Evolutionary conservation across 1,284 basidiomycete species (phyloP).

Genomic region (Boletellus deceptivus): DNA sequence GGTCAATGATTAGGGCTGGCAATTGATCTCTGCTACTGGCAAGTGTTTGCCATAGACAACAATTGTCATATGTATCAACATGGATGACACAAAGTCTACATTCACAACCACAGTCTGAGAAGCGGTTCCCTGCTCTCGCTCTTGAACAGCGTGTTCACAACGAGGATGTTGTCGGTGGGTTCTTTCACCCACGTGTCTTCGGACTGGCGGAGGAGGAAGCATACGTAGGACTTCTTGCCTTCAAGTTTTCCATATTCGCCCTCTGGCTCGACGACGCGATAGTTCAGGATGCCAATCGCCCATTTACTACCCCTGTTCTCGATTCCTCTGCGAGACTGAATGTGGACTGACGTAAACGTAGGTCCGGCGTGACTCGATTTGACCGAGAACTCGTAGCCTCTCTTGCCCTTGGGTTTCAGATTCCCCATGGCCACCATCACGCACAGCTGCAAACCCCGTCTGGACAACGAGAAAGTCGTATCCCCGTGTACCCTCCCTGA

Average conservation of each 20-base stretch:
- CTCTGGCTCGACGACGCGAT: conserved; percentile 12
- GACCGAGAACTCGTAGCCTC: conserved; percentile 12
- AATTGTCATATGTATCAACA: too few species aligned
- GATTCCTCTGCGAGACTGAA: conserved; percentile 1
- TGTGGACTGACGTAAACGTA: conserved; percentile 5
- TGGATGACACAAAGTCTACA: neutral
- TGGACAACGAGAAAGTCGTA: neutral
- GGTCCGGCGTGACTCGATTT: conserved; percentile 8
- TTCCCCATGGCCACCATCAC: conserved; percentile 19
- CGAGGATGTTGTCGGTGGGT: conserved; percentile 17
- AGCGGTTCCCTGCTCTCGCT: conserved; percentile 14
- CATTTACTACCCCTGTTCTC: conserved; percentile 2
- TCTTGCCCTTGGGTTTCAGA: neutral
- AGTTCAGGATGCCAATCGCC: conserved; percentile 22
- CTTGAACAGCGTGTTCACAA: conserved; percentile 13
- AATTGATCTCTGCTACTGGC: too few species aligned
- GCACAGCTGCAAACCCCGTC: conserved; percentile 10
- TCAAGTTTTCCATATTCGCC: conserved; percentile 17
- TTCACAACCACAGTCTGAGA: conserved; percentile 10
- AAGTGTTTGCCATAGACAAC: too few species aligned
- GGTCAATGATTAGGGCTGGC: too few species aligned
- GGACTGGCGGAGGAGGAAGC: conserved; percentile 15
- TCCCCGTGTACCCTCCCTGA: too few species aligned
- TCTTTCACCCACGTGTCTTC: conserved; percentile 10
- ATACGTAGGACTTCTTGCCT: conserved; percentile 13